Conservation (phyloP, 768 basidiomycete genomes). For the Russula lepida region DNA sequence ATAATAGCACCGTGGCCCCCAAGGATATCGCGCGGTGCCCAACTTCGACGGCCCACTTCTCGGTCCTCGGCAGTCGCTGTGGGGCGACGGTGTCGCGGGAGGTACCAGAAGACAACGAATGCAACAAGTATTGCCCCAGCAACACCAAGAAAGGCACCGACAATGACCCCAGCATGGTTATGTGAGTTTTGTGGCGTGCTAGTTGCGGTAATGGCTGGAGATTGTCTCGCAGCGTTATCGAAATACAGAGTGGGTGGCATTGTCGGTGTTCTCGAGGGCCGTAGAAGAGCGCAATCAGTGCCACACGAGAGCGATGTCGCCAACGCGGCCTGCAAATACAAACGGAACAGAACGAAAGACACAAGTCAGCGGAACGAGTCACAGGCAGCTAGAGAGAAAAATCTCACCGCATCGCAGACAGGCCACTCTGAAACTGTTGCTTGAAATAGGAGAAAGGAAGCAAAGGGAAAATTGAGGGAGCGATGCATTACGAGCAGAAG, state of each 20-base stretch:
- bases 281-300: background rate
- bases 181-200: background rate
- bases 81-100: background rate
- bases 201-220: background rate
- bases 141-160: background rate
- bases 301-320: background rate
- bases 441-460: background rate
- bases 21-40: background rate
- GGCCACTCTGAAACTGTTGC: constrained; percentile 1
- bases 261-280: background rate
- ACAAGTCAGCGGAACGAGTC: background rate
- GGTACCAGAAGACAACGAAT: constrained; percentile 5
- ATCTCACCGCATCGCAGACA: background rate
- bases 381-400: too few relatives aligned
- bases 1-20: background rate
- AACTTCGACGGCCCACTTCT: background rate
- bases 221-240: background rate
- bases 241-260: background rate
- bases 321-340: background rate
- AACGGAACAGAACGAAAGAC: background rate
- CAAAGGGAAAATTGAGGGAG: background rate
- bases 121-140: constrained; percentile 1
- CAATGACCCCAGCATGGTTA: background rate
- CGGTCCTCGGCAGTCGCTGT: background rate
- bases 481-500: background rate